These are phyloP conservation scores for Rhizoctonia solani DNA, from an alignment of 1,284 basidiomycete genomes.

Conservation along the genomic window DNA sequence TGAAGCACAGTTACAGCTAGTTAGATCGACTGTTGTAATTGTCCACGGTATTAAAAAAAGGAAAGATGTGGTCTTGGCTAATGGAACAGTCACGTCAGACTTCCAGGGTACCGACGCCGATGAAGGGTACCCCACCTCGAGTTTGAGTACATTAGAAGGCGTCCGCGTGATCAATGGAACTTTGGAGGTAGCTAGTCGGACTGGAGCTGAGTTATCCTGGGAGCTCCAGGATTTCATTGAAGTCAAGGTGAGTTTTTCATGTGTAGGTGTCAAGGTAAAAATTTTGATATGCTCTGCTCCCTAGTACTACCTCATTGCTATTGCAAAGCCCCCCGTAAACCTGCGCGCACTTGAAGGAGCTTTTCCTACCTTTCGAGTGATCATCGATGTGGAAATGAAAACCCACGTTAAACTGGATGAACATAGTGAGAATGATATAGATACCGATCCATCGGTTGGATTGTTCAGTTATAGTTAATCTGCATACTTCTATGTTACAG, in stretches of 20 bases:
- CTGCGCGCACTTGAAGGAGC: slow-evolving; percentile 22
- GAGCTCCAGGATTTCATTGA: slow-evolving; percentile 25
- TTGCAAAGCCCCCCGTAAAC: slow-evolving; percentile 17
- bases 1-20: slow-evolving; percentile 14
- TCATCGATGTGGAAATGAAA: slow-evolving; percentile 24
- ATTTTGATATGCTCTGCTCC: background rate
- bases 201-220: slow-evolving; percentile 28
- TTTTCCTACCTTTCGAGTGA: slow-evolving; percentile 13
- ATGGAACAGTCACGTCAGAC: slow-evolving; percentile 3
- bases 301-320: slow-evolving; percentile 19
- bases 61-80: slow-evolving; percentile 12
- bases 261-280: background rate
- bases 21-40: slow-evolving; percentile 12
- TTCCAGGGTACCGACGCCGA: slow-evolving; percentile 12
- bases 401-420: slow-evolving; percentile 16
- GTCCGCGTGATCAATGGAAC: slow-evolving; percentile 26
- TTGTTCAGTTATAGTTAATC: background rate
- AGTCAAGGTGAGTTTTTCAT: slow-evolving; percentile 28
- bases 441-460: slow-evolving; percentile 25
- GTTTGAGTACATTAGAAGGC: slow-evolving; percentile 7
- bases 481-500: background rate
- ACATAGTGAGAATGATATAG: background rate
- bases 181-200: slow-evolving; percentile 9
- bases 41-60: slow-evolving; percentile 29
- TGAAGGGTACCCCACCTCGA: slow-evolving; percentile 11